Base-by-base conservation (phyloP, 805 yeast species). In the Saitoella complicata region DNA sequence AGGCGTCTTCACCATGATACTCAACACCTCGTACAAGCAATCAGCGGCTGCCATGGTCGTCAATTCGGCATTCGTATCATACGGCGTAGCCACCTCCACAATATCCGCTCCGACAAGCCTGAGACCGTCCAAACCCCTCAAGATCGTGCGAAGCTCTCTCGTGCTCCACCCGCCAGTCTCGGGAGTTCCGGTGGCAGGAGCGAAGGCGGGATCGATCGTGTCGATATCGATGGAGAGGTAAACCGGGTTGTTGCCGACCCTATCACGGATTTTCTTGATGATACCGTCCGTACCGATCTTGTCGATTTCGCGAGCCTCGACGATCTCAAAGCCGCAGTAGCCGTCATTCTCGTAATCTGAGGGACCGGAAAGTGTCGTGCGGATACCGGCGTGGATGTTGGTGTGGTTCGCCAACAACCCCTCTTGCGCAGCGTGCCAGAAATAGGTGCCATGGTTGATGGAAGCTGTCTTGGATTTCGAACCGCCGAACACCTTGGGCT, bases 151-250 rank as follows among this genome's bases (percentile, higher is more conserved):
- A 32, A 80, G 62, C 56, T 80, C 88, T 41, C 91, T 65, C 0
- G 79, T 64, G 10, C 75, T 69, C 67, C 79, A 72, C 2, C 91
- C 91, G 10, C 86, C 91, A 4, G 71, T 74, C 56, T 80, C 91
- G 52, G 78, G 72, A 4, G 91, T 80, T 7, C 91, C 91, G 0
- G 88, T 80, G 1, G 82, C 87, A n/a, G 87, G 82, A 2, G 84
- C 84, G 42, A 67, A 63, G 4, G 80, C 75, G 0, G 86, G 85
- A 55, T 80, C 91, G 47, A 80, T 64, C 1, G 77, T 80, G 55
- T 78, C 85, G 39, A 75, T 69, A 58, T 82, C 94, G n/a, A 83
- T 80, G 12, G 85, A 76, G 38, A 83, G 64, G 55, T 80, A 83
- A 0, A 81, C 81, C 7, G 91, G 87, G 7, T 69, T 66, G 45